These are phyloP conservation scores for Penstemon barbatus DNA, from an alignment of 257 asterid genomes.

Conservation along the genomic window DNA sequence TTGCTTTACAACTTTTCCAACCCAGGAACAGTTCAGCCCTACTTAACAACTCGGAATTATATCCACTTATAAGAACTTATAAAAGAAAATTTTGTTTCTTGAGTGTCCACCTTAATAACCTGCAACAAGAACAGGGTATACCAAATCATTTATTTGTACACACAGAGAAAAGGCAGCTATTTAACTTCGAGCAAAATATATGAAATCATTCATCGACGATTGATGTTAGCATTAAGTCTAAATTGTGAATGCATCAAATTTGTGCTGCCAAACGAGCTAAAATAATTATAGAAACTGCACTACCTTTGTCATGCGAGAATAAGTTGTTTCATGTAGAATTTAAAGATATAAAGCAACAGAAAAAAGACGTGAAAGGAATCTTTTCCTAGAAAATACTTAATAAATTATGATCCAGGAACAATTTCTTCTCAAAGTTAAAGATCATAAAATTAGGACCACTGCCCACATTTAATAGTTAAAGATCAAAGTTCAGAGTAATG, in stretches of 20 bases:
- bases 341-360: neutral
- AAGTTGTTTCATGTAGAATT: neutral
- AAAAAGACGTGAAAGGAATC: neutral
- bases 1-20: conserved; percentile 7
- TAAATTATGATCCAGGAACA: neutral
- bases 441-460: neutral
- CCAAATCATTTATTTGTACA: conserved; percentile 14
- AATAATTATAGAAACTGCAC: neutral
- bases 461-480: neutral
- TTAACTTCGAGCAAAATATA: conserved; percentile 1
- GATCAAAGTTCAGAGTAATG: conserved; percentile 17
- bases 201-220: neutral
- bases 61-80: conserved; percentile 20
- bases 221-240: neutral
- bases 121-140: neutral
- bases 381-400: neutral
- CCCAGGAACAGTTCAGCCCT: neutral
- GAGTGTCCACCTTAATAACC: conserved; percentile 10
- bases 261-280: neutral
- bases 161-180: neutral
- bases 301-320: neutral
- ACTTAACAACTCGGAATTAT: conserved; percentile 15
- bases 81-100: conserved; percentile 22
- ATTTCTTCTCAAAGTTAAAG: neutral
- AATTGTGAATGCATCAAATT: neutral